Percentiles rank a stretch among this genome's conserved stretches.
Conservation (phyloP, 257 asterid genomes). For the Plantago elongata region DNA sequence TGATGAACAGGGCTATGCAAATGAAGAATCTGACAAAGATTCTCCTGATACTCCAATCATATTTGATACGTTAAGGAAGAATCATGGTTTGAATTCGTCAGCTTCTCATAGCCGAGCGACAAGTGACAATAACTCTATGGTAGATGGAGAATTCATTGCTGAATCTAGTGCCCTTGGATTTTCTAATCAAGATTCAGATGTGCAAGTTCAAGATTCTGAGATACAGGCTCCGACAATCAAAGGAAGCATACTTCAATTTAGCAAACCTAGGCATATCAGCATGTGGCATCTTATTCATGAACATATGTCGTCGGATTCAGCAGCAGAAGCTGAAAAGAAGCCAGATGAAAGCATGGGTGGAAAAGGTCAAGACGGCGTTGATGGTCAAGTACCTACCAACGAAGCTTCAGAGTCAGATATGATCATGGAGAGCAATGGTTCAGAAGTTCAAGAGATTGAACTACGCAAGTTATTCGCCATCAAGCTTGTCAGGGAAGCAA, state of each 20-base stretch:
- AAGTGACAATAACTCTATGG: slow-evolving; percentile 26
- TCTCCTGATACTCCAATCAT: slow-evolving; percentile 24
- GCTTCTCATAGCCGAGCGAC: slow-evolving; percentile 24
- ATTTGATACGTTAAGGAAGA: slow-evolving; percentile 25
- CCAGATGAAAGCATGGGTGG: slow-evolving; percentile 14
- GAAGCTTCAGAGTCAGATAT: slow-evolving; percentile 25
- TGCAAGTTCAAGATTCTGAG: slow-evolving; percentile 15
- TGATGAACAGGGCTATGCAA: slow-evolving; percentile 6
- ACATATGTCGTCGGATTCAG: slow-evolving; percentile 36
- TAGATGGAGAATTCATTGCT: slow-evolving; percentile 19
- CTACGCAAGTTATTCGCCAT: slow-evolving; percentile 62
- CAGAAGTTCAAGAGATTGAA: slow-evolving; percentile 55
- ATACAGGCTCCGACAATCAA: slow-evolving; percentile 12
- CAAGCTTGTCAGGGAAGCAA: slow-evolving; percentile 88
- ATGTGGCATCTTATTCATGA: slow-evolving; percentile 56
- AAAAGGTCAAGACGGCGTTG: slow-evolving; percentile 23
- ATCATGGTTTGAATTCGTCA: slow-evolving; percentile 21
- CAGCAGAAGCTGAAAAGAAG: slow-evolving; percentile 18
- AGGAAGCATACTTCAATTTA: slow-evolving; percentile 27
- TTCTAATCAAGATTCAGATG: slow-evolving; percentile 15
- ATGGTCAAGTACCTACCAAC: slow-evolving; percentile 17
- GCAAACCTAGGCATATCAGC: slow-evolving; percentile 42
- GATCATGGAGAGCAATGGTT: slow-evolving; percentile 25
- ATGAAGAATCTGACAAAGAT: slow-evolving; percentile 21
- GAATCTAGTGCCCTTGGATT: slow-evolving; percentile 24